Conservation (phyloP, 208 protist genomes). For the Acanthamoeba triangularis region DNA sequence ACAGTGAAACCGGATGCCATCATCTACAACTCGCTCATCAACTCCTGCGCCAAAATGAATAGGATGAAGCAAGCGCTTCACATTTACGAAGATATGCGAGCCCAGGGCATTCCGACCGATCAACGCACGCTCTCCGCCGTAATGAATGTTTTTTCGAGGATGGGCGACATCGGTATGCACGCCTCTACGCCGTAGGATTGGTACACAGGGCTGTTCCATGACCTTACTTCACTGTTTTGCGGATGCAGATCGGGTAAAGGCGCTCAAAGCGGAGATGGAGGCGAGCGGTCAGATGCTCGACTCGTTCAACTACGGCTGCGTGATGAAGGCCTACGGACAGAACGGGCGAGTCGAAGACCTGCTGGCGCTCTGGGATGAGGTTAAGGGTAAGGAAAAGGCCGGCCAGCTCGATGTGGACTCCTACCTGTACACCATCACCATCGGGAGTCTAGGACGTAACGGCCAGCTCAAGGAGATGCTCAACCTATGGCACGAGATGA, state of each 20-base stretch:
- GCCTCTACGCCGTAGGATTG: background rate
- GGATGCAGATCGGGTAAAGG: background rate
- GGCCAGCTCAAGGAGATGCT: background rate
- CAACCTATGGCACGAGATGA: background rate
- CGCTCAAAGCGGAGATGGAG: background rate
- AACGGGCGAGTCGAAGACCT: background rate
- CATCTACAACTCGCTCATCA: background rate
- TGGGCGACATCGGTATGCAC: conserved; percentile 22
- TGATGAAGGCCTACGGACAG: background rate
- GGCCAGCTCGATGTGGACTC: background rate
- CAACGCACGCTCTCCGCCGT: conserved; percentile 1
- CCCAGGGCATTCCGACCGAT: background rate
- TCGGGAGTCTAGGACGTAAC: background rate
- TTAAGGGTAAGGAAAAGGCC: background rate
- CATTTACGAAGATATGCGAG: background rate
- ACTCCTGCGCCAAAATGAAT: background rate
- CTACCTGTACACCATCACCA: conserved; percentile 36
- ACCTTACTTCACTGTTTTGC: no score
- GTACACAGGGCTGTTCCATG: no score
- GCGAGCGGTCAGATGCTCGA: background rate
- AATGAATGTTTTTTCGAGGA: background rate
- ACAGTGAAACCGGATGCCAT: conserved; percentile 35
- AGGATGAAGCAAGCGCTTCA: background rate
- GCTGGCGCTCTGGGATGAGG: background rate
- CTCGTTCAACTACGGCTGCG: conserved; percentile 7